Evolutionary conservation across 257 asterid species (phyloP), one percentile per base, ranked within the genome.

Genomic region (Scutellaria baicalensis): DNA sequence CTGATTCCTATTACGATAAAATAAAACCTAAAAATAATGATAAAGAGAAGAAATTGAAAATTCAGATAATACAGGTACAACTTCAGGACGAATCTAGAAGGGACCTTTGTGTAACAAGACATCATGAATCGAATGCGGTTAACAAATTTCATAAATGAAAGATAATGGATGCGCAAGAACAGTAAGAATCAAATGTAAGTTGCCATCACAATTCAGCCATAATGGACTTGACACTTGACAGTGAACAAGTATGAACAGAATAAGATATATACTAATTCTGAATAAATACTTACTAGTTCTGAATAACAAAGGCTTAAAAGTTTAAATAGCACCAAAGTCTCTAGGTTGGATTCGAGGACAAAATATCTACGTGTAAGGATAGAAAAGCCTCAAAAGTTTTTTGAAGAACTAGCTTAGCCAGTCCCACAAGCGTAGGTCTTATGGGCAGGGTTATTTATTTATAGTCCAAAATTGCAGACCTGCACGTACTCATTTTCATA

Each of bases 381-480:
- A 42, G 47, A 60, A 21, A 35, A 73, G 82, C 74, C 73, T 36
- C 68, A 59, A 59, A 59, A 69, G 75, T 40, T 71, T 79, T 64
- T 65, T 54, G 73, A 54, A 21, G 66, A 69, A 72, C 75, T 71
- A 71, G 68, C 86, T 79, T 69, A 59, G 80, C 70, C 16, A 63
- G 64, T 58, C 71, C 68, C 33, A 74, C 73, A 67, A 69, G 78
- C 80, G 75, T 40, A 48, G 61, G 69, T 59, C 78, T 72, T 69
- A 63, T 49, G 54, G 42, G 47, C 33, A n/a, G 33, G 23, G 72
- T 31, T 65, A 21, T 20, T 59, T 16, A 70, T 63, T 81, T 69
- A 91, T 60, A 87, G 81, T 68, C 96, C 91, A 31, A 91, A 91
- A 80, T 87, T 91, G 93, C 97, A 91, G 54, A 88, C 84, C 81